Conservation (phyloP, 306 rosid genomes). For the Vachellia pachyceras region DNA sequence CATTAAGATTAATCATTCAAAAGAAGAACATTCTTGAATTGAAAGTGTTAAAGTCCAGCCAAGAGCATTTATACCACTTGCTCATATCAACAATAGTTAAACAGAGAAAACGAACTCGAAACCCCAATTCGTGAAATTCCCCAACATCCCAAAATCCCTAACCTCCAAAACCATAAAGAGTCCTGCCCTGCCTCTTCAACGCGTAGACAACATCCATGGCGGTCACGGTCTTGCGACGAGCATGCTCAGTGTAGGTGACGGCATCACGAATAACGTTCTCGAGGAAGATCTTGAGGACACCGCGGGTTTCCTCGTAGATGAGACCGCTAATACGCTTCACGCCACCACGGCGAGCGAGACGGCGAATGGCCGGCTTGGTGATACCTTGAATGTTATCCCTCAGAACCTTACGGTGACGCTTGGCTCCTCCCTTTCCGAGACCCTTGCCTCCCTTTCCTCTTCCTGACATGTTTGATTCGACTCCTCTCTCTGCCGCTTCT, state of each 20-base stretch:
- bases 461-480: constrained; percentile 51
- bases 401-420: constrained; percentile 69
- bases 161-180: constrained; percentile 66
- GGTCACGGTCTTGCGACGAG: constrained; percentile 66
- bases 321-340: constrained; percentile 67
- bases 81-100: constrained; percentile 28
- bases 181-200: constrained; percentile 67
- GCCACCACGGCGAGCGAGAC: constrained; percentile 61
- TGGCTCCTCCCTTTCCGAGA: constrained; percentile 69
- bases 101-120: not conserved
- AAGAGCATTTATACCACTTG: not conserved
- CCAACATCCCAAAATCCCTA: constrained; percentile 25
- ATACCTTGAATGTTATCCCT: constrained; percentile 70
- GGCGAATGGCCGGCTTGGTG: constrained; percentile 65
- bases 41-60: not conserved
- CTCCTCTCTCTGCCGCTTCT: not conserved
- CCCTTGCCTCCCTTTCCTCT: constrained; percentile 76
- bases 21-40: not conserved
- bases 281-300: constrained; percentile 62
- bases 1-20: not conserved
- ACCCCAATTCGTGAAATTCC: constrained; percentile 10
- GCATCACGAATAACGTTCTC: constrained; percentile 66
- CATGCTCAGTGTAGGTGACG: constrained; percentile 67
- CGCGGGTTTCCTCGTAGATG: constrained; percentile 64
- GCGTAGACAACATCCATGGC: constrained; percentile 72